Base-by-base conservation (phyloP, 1,139 yeast species). In the Geotrichum europaeum region DNA sequence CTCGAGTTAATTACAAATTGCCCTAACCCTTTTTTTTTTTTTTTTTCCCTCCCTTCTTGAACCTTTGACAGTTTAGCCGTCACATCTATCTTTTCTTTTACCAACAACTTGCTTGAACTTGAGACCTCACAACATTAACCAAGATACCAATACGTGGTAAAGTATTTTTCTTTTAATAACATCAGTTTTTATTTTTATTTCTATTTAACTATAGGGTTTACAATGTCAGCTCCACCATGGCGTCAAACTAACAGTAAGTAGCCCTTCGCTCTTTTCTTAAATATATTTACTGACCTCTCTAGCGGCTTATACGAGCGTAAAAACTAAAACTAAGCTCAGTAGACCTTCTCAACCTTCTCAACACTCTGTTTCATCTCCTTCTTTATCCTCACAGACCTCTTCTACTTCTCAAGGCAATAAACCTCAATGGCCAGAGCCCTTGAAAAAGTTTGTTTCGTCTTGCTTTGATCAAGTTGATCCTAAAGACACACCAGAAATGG, bases 391-490 rank as follows among this genome's bases (percentile, higher is more conserved):
- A 40, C 47, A 40, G 22, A 18, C 18, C 2, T 18, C 9, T 5
- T 18, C 47, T 40, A 18, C 47, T 13, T n/a, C 47, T 40, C 47
- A 40, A 32, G 53, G 22, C 18, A 30, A 36, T 18, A 30, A 58
- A 51, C 55, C 65, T 12, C 67, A 69, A 57, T 81, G 85, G 85
- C 86, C 86, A 0, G 76, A 72, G 15, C 68, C 78, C 2, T 73
- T 81, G 58, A 82, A 76, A 68, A 68, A 70, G 43, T 84, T 82
- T 66, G 83, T 84, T 7, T 75, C 76, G 22, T 66, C 75, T 10
- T 78, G 83, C 55, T 81, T 82, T 63, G 70, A 72, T 25, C 69
- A 72, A 60, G 77, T 80, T 2, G 69, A 73, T 45, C 73, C 75
- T 51, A 72, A 73, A 12, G 72, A 74, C 58, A 76, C 81, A 65